Evolutionary conservation across 2,329 filamentous ascomycete genomes (phyloP), one percentile per base, ranked within the genome.

Genomic region (Colletotrichum salicis): DNA sequence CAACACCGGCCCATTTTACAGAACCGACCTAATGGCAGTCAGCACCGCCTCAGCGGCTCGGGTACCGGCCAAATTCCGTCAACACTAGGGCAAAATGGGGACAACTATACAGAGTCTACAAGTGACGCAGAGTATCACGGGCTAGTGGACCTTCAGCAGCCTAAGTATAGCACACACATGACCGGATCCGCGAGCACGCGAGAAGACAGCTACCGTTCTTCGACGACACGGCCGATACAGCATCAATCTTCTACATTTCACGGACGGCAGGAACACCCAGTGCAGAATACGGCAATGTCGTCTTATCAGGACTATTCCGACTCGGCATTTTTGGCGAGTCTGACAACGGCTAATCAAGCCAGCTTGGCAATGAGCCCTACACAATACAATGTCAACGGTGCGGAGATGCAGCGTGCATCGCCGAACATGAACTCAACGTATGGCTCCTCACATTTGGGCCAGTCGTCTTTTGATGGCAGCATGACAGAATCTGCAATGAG

Each of bases 41-140:
- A 76, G 22, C 73, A 76, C 27, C 64, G 64, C 24, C 48, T 56
- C 64, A 24, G 62, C 70, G 62, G 52, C 31, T 52, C 66, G 10
- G 55, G 22, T 15, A 7, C 51, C 27, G 55, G 22, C 7, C 59
- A 64, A 10, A 27, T 27, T 13, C 11, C 55, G 10, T 51, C 70
- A 48, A 37, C 48, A 33, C 37, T 29, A 24, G 60, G 31, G 11
- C 70, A 59, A 19, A 41, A 56, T 33, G 35, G 54, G 19, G 48
- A 31, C 31, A 11, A 41, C 13, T 72, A 52, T 33, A 52, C 22
- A 35, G 41, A 35, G 19, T 59, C 67, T 37, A 29, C 51, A 13
- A 41, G 41, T 13, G 48, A 60, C 22, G 41, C 54, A 22, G 56
- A 11, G 10, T 72, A 68, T 22, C 58, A 55, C 11, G 48, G 58